phyloP scores from a whole-genome alignment of 2,329 filamentous ascomycete genomes.

The Stemphylium beticola region DNA sequence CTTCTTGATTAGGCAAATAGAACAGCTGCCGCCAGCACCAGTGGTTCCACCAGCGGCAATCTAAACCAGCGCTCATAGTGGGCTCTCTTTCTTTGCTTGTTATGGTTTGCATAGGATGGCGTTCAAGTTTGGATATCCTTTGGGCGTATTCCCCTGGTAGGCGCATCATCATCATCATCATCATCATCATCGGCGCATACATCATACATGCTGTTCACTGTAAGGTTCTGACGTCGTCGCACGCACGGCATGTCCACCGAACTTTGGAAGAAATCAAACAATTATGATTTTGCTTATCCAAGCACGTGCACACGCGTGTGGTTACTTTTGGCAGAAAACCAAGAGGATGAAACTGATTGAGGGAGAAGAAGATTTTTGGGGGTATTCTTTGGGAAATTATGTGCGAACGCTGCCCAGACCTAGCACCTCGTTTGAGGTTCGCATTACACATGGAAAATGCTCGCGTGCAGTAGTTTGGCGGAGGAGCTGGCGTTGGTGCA shows the following conservation, averaged over 20 bases:
- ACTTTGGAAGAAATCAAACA: not conserved
- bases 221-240: not conserved
- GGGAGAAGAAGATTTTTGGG: not conserved
- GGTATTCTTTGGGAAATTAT: not conserved
- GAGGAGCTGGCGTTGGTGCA: not conserved
- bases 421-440: not conserved
- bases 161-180: conserved; percentile 3
- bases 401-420: too few species aligned
- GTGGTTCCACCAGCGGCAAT: conserved; percentile 30
- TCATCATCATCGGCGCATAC: conserved; percentile 6
- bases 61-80: conserved; percentile 6
- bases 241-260: not conserved
- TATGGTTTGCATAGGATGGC: conserved; percentile 14
- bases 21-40: conserved; percentile 50
- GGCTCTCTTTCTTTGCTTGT: not conserved
- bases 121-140: conserved; percentile 11
- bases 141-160: conserved; percentile 2
- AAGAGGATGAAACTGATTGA: not conserved
- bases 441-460: not conserved
- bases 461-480: conserved; percentile 10
- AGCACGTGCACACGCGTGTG: not conserved
- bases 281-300: not conserved
- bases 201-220: not conserved
- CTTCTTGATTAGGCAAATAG: conserved; percentile 94
- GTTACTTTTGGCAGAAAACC: not conserved